Evolutionary conservation across 2,329 filamentous ascomycete genomes (phyloP), one percentile per base, ranked within the genome.

Genomic region (Grosmannia penicillata): DNA sequence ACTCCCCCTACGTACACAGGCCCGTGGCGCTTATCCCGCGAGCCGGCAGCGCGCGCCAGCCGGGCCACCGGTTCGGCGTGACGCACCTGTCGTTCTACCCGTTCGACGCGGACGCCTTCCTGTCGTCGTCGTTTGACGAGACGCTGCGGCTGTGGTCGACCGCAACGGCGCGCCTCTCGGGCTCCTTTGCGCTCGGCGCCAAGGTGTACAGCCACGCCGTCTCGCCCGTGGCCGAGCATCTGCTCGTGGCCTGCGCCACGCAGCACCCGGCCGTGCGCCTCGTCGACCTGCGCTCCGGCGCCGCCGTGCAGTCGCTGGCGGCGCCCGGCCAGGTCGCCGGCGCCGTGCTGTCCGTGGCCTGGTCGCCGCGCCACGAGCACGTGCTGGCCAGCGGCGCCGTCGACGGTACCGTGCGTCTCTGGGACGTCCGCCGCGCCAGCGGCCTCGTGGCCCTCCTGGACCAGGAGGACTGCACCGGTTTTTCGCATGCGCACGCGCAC

Each of bases 181-280:
- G 76, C 15, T 71, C 71, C 5, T 87, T 86, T 49, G 65, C 75
- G 43, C 66, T 87, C 19, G 72, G 71, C 37, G 70, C 73, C 4
- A 78, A 78, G 24, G 65, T 84, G 34, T 84, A 85, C 57, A 77
- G 80, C 1, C 86, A 94, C 55, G 75, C 82, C 1, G 68, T 83
- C 21, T 93, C 86, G 1, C 70, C 78, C 30, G 62, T 87, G 41
- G 71, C 84, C 40, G 62, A 73, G 37, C 69, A 86, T 51, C 66
- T 93, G 0, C 70, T 94, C 4, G 82, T 95, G 9, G 86, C 89
- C 9, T 91, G 85, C 51, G 87, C 82, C 1, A 93, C 86, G 1
- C 85, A 93, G 46, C 78, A 91, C 53, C 83, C 84, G 7, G 70
- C 82, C 21, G 81, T 94, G 13, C 77, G 86, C 14, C 71, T 96